Percentiles rank a stretch among this genome's conserved stretches.
Evolutionary conservation across 1,284 basidiomycete species (phyloP).

Genomic region (Vanrija humicola): DNA sequence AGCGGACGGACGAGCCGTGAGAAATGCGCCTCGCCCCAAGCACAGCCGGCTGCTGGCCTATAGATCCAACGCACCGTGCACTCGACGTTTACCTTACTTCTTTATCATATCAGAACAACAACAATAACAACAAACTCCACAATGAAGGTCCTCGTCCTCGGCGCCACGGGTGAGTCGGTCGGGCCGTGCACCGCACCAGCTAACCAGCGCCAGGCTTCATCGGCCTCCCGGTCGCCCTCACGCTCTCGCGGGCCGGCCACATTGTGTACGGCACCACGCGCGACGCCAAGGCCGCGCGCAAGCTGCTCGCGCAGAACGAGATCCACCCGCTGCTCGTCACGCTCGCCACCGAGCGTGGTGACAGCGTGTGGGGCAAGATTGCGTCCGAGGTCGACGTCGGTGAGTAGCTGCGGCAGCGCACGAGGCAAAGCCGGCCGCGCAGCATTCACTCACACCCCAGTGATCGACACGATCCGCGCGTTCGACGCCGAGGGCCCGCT

Average conservation of each 20-base stretch:
- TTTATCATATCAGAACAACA: not conserved
- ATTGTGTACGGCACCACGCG: slow-evolving; percentile 56
- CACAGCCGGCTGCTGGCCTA: no score
- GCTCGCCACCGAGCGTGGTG: slow-evolving; percentile 35
- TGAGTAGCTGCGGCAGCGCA: slow-evolving; percentile 25
- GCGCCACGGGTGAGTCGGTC: slow-evolving; percentile 42
- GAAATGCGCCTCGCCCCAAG: no score
- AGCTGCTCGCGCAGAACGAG: slow-evolving; percentile 52
- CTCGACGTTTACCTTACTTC: no score
- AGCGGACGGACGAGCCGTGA: no score
- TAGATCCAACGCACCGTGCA: no score
- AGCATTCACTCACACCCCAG: slow-evolving; percentile 5
- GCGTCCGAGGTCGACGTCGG: slow-evolving; percentile 54
- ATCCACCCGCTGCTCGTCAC: slow-evolving; percentile 56
- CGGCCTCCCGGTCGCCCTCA: slow-evolving; percentile 53
- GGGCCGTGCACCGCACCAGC: not conserved
- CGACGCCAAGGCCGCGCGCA: slow-evolving; percentile 42
- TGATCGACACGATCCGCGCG: slow-evolving; percentile 47
- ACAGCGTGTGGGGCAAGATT: slow-evolving; percentile 49
- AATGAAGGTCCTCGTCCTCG: slow-evolving; percentile 47
- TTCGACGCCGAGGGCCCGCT: slow-evolving; percentile 46
- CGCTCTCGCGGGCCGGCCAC: slow-evolving; percentile 56
- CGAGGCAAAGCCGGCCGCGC: not conserved
- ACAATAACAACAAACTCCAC: not conserved
- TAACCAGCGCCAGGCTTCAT: slow-evolving; percentile 50